phyloP scores from a whole-genome alignment of 306 rosid genomes.

The Oxytropis ochrocephala region DNA sequence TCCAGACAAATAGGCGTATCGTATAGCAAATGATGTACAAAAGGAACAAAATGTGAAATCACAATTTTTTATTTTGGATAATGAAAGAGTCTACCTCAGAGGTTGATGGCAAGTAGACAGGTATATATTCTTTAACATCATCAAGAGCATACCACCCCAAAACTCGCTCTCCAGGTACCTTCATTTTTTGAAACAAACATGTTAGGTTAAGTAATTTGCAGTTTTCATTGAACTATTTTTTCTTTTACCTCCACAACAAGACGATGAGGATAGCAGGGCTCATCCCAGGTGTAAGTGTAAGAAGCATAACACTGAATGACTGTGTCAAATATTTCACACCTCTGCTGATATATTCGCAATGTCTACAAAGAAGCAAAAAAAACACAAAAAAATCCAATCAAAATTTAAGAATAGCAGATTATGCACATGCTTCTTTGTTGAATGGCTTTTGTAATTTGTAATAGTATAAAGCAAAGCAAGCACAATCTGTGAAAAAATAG shows the following conservation, averaged over 20 bases:
- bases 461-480: not conserved
- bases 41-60: not conserved
- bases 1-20: not conserved
- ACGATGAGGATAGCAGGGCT: conserved; percentile 90
- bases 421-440: not conserved
- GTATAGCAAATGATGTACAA: not conserved
- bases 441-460: not conserved
- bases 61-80: not conserved
- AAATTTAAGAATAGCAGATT: not conserved
- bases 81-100: conserved; percentile 54
- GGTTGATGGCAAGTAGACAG: conserved; percentile 61
- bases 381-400: conserved; percentile 9
- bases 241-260: conserved; percentile 69
- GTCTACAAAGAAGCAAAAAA: conserved; percentile 46
- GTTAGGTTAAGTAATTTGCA: conserved; percentile 18
- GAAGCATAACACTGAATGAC: conserved; percentile 67
- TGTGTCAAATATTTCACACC: conserved; percentile 84
- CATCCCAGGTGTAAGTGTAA: conserved; percentile 89
- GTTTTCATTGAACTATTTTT: not conserved
- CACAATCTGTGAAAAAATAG: not conserved
- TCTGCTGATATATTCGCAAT: conserved; percentile 84
- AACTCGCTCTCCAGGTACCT: conserved; percentile 95
- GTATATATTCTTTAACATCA: conserved; percentile 72
- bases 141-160: conserved; percentile 79
- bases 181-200: not conserved